Conservation (phyloP, 2,329 filamentous ascomycete species). For the Hypomyces perniciosus region DNA sequence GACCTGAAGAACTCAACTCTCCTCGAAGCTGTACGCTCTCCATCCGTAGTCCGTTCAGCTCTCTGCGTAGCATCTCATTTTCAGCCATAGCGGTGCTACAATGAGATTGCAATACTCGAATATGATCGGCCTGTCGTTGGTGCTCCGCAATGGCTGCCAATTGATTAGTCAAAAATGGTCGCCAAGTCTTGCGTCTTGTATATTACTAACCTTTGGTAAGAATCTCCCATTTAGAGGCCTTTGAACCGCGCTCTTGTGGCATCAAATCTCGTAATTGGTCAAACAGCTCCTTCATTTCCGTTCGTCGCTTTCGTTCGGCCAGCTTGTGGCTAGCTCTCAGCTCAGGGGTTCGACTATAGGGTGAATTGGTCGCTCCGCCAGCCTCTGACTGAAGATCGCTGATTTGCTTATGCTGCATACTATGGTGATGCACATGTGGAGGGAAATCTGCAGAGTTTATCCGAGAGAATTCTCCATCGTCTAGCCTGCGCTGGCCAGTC, state of each 20-base stretch:
- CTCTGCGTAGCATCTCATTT: constrained; percentile 43
- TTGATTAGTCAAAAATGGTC: constrained; percentile 10
- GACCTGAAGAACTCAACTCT: constrained; percentile 25
- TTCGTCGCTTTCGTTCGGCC: constrained; percentile 74
- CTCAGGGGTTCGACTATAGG: constrained; percentile 78
- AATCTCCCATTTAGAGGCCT: constrained; percentile 87
- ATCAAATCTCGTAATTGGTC: constrained; percentile 73
- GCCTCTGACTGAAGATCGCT: constrained; percentile 60
- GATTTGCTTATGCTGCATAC: constrained; percentile 67
- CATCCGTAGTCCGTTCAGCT: constrained; percentile 41
- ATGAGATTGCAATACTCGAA: constrained; percentile 42
- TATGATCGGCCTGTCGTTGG: constrained; percentile 46
- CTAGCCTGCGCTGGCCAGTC: constrained; percentile 64
- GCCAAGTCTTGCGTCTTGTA: too few relatives aligned
- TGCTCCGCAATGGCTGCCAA: constrained; percentile 56
- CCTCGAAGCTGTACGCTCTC: constrained; percentile 44
- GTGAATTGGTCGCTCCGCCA: constrained; percentile 49
- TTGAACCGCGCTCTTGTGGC: constrained; percentile 74
- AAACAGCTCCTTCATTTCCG: constrained; percentile 85
- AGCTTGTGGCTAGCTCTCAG: constrained; percentile 79
- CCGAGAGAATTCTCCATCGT: constrained; percentile 51
- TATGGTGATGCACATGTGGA: constrained; percentile 61
- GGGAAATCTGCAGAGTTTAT: constrained; percentile 51
- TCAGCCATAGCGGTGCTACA: constrained; percentile 38
- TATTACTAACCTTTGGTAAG: constrained; percentile 65